Conservation (phyloP, 306 rosid genomes). For the Gynostemma pentaphyllum region DNA sequence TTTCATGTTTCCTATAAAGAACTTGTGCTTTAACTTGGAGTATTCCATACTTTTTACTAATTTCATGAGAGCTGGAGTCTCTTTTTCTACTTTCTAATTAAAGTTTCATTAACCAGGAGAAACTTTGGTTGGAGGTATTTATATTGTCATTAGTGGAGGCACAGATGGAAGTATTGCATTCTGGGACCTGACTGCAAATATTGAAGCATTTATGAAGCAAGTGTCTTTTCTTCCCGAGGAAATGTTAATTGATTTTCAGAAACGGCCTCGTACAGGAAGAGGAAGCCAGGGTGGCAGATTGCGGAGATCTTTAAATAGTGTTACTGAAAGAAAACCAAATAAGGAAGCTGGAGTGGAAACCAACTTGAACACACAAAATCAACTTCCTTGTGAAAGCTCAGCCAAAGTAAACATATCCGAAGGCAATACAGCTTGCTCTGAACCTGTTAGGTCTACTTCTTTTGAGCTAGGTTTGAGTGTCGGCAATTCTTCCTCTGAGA, state of each 20-base stretch:
- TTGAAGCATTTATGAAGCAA: slow-evolving; percentile 57
- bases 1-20: neutral
- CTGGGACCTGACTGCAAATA: slow-evolving; percentile 67
- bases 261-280: slow-evolving; percentile 86
- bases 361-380: slow-evolving; percentile 11
- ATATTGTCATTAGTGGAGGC: slow-evolving; percentile 73
- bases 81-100: slow-evolving; percentile 10
- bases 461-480: slow-evolving; percentile 21
- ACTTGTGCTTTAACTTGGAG: neutral
- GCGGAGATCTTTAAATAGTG: slow-evolving; percentile 65
- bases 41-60: neutral
- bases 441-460: slow-evolving; percentile 21
- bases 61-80: slow-evolving; percentile 1
- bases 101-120: slow-evolving; percentile 30
- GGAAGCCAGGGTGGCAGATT: slow-evolving; percentile 97
- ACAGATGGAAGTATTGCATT: slow-evolving; percentile 91
- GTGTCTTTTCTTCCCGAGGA: slow-evolving; percentile 43
- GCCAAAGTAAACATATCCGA: slow-evolving; percentile 23
- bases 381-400: slow-evolving; percentile 19
- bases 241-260: slow-evolving; percentile 57
- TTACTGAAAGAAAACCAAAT: slow-evolving; percentile 29
- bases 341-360: slow-evolving; percentile 20
- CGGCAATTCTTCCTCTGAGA: slow-evolving; percentile 29
- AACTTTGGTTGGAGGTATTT: slow-evolving; percentile 29
- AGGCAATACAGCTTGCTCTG: slow-evolving; percentile 20